These are phyloP conservation scores for Mortierella sp. DNA, from an alignment of 371 early-diverging fungal species.

Conservation along the genomic window DNA sequence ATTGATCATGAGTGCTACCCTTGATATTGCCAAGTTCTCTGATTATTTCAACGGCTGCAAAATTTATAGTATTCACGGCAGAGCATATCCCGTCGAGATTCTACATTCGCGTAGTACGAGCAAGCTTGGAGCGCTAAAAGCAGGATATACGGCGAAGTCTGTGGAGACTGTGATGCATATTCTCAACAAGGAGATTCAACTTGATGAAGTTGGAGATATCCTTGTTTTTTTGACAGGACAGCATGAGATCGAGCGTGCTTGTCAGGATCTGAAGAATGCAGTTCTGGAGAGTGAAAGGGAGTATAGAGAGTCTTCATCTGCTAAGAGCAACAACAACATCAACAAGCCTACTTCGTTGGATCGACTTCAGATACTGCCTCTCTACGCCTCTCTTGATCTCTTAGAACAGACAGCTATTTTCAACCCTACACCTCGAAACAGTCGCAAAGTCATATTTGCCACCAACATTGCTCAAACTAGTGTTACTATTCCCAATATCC, in stretches of 20 bases:
- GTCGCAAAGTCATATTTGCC: constrained; percentile 96
- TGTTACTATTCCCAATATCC: constrained; percentile 92
- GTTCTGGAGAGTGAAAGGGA: constrained; percentile 58
- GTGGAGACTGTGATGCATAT: constrained; percentile 86
- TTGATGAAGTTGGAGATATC: constrained; percentile 72
- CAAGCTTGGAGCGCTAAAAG: constrained; percentile 71
- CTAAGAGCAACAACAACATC: constrained; percentile 40
- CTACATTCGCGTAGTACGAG: constrained; percentile 69
- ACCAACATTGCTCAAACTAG: constrained; percentile 99
- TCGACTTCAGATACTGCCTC: constrained; percentile 82
- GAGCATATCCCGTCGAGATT: constrained; percentile 84
- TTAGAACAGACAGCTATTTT: constrained; percentile 94
- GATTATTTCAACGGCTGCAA: constrained; percentile 84
- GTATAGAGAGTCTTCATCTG: constrained; percentile 63
- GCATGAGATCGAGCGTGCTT: constrained; percentile 88
- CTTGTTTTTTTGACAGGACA: constrained; percentile 95
- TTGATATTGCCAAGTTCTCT: constrained; percentile 80
- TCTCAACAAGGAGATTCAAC: constrained; percentile 71
- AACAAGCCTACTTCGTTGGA: constrained; percentile 7
- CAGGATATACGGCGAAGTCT: constrained; percentile 74
- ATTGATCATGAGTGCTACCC: constrained; percentile 88
- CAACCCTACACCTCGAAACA: constrained; percentile 83
- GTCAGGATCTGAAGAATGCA: constrained; percentile 43
- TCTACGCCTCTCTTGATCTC: constrained; percentile 93
- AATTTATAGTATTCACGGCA: constrained; percentile 86